Evolutionary conservation across 2,329 filamentous ascomycete genomes (phyloP).

Genomic region (Diaporthe vexans): DNA sequence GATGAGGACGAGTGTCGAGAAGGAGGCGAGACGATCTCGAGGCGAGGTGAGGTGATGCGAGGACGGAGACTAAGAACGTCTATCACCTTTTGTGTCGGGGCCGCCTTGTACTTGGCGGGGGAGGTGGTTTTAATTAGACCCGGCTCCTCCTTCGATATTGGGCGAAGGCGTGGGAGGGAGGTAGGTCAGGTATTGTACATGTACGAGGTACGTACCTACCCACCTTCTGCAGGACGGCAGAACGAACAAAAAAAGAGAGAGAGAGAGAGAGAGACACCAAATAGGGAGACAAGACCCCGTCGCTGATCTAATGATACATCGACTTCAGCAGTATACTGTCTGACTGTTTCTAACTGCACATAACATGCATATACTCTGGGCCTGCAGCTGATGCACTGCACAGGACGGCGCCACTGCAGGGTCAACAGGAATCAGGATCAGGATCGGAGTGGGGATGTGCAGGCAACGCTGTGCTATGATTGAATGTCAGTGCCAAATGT

Average conservation of each 20-base stretch:
- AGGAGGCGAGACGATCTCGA: neutral
- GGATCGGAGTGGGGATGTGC: constrained; percentile 29
- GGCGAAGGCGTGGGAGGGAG: neutral
- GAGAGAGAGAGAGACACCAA: neutral
- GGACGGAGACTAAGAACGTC: constrained; percentile 16
- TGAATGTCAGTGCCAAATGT: constrained; percentile 26
- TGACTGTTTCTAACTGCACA: neutral
- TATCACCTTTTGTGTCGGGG: constrained; percentile 18
- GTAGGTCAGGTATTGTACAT: neutral
- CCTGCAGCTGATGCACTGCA: constrained; percentile 14
- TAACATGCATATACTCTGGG: neutral
- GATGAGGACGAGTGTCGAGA: neutral
- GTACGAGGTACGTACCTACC: neutral
- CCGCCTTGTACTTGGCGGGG: constrained; percentile 25
- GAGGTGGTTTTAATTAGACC: constrained; percentile 28
- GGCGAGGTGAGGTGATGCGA: constrained; percentile 14
- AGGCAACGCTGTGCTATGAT: constrained; percentile 1
- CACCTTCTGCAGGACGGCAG: neutral
- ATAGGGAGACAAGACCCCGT: neutral
- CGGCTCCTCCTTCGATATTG: constrained; percentile 32
- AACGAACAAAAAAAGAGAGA: neutral
- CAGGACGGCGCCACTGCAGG: constrained; percentile 24
- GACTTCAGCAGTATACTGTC: neutral
- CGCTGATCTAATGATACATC: constrained; percentile 10
- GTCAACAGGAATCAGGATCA: constrained; percentile 25